Evolutionary conservation across 306 rosid genomes (phyloP).

Genomic region (Quercus dentata): DNA sequence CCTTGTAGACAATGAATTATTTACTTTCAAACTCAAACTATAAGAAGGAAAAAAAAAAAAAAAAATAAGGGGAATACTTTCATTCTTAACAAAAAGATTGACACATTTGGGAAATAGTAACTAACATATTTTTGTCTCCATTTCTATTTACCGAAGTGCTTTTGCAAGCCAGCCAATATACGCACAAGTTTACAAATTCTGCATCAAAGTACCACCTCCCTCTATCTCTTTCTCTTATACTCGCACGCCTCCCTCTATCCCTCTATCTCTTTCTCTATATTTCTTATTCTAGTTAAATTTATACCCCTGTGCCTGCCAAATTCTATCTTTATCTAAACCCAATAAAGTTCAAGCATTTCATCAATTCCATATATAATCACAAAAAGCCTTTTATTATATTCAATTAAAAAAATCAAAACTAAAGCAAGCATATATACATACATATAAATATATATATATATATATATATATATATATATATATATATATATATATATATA

Average conservation of each 20-base stretch:
- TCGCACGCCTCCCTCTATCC: conserved; percentile 19
- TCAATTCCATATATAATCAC: conserved; percentile 68
- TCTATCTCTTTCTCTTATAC: conserved; percentile 13
- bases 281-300: conserved; percentile 16
- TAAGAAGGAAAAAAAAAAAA: too few relatives aligned
- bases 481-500: too few relatives aligned
- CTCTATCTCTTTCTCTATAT: conserved; percentile 38
- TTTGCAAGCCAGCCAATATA: conserved; percentile 17
- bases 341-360: conserved; percentile 62
- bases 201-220: not conserved
- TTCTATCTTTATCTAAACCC: conserved; percentile 76
- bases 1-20: too few relatives aligned
- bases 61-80: too few relatives aligned
- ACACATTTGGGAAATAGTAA: too few relatives aligned
- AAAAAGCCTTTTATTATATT: conserved; percentile 73
- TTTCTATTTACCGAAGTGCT: too few relatives aligned
- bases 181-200: conserved; percentile 23
- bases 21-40: too few relatives aligned
- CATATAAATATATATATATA: too few relatives aligned
- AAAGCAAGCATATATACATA: not conserved
- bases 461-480: not conserved
- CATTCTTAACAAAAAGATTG: too few relatives aligned
- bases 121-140: too few relatives aligned
- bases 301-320: conserved; percentile 46
- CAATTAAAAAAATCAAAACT: not conserved